Conservation (phyloP, 768 basidiomycete species). For the Candolleomyces eurysporus region DNA sequence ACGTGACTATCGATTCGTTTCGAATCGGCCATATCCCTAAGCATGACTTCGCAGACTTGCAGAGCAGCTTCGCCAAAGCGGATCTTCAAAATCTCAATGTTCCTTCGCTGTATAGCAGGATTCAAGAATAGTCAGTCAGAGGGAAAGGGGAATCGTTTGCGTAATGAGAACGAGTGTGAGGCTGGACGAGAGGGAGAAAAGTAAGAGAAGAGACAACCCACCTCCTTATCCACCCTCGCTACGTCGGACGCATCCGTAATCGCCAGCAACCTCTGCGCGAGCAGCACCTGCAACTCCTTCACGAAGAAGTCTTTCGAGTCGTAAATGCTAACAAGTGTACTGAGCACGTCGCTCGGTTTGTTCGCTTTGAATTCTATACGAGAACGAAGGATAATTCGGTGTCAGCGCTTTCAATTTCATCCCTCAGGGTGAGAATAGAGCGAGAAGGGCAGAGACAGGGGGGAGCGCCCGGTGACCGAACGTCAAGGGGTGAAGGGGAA, state of each 20-base stretch:
- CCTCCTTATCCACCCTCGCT: slow-evolving; percentile 75
- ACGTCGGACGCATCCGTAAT: slow-evolving; percentile 60
- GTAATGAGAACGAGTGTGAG: too few relatives aligned
- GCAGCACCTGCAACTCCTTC: slow-evolving; percentile 89
- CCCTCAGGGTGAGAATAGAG: too few relatives aligned
- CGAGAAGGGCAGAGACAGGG: too few relatives aligned
- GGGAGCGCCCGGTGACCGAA: too few relatives aligned
- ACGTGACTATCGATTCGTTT: slow-evolving; percentile 86
- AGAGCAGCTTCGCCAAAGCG: slow-evolving; percentile 92
- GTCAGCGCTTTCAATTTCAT: too few relatives aligned
- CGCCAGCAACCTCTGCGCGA: slow-evolving; percentile 82
- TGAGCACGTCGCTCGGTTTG: slow-evolving; percentile 91
- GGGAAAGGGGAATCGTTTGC: too few relatives aligned
- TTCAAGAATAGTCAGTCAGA: not conserved
- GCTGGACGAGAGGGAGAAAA: too few relatives aligned
- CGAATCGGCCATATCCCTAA: slow-evolving; percentile 96
- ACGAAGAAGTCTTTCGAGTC: slow-evolving; percentile 96
- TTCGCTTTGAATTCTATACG: slow-evolving; percentile 82
- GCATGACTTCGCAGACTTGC: slow-evolving; percentile 97
- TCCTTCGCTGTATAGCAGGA: slow-evolving; percentile 60
- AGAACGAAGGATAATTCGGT: not conserved
- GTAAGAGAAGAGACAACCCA: slow-evolving; percentile 18
- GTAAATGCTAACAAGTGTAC: slow-evolving; percentile 95
- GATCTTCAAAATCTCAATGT: slow-evolving; percentile 91
- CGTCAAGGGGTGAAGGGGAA: too few relatives aligned